Base-by-base conservation (phyloP, 2,329 filamentous ascomycete species). In the Lecanicillium sp. region DNA sequence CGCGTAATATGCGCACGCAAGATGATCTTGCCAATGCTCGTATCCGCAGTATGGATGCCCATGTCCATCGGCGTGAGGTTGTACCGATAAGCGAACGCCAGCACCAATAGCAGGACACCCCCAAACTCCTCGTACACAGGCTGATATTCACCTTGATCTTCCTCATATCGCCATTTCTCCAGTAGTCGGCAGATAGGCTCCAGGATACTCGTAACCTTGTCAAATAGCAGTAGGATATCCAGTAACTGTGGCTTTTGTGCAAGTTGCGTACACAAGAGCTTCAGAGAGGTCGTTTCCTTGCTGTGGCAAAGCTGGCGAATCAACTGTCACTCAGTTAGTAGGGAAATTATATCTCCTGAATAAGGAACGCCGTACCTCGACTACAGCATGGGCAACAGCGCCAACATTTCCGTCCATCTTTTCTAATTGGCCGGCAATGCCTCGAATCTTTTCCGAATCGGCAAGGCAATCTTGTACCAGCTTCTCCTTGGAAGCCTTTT, bases 381-480 rank as follows among this genome's bases (percentile, higher is more conserved):
- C 76, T 32, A 89, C 68, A 3, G 88, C 89, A 44, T 82, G 79
- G 36, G 84, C 84, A 14, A 94, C 86, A 3, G 87, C 87, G 3
- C 86, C 87, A 3, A 87, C 87, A 57, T 96, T 96, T 2, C 90
- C 90, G 52, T 94, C 87, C 73, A 92, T 88, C 36, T 82, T 83
- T 41, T 95, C 87, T 17, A 98, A 69, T 51, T 94, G 87, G 29
- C 80, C 76, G 29, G 96, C 77, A 22, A 94, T 69, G 31, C 80
- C 75, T 47, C 88, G 84, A 1, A 85, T 78, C 46, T 81, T 78
- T 44, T 87, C 84, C 1, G 81, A 77, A 48, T 94, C 87, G 10
- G 76, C 73, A 34, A 83, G 73, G 46, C 88, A 95, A 53, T 92
- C 81, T 35, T 79, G 72, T 1, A 95, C 75, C 11, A 98, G 66